Conservation (phyloP, 2,329 filamentous ascomycete genomes). For the Cryoendolithus antarcticus region DNA sequence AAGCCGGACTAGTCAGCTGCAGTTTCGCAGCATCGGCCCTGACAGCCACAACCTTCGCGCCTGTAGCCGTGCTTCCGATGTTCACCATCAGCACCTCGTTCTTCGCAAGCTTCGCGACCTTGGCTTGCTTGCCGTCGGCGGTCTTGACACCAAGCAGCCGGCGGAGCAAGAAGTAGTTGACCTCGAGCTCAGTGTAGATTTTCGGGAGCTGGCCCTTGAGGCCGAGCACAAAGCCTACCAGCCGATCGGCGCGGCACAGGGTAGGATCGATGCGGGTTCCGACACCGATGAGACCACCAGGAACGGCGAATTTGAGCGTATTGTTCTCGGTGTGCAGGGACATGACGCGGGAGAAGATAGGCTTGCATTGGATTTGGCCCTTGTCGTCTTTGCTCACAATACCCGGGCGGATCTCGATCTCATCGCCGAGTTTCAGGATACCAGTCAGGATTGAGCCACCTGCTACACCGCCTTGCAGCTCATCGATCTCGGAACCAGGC, state of each 20-base stretch:
- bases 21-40: conserved; percentile 97
- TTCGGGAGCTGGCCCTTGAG: conserved; percentile 86
- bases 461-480: conserved; percentile 95
- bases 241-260: conserved; percentile 94
- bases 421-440: conserved; percentile 91
- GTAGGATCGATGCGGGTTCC: conserved; percentile 96
- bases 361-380: conserved; percentile 89
- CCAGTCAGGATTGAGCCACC: conserved; percentile 94
- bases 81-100: conserved; percentile 99
- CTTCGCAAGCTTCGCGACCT: conserved; percentile 96
- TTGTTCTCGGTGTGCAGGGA: conserved; percentile 96
- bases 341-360: conserved; percentile 91
- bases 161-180: conserved; percentile 97
- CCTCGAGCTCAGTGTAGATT: conserved; percentile 96
- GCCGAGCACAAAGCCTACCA: conserved; percentile 94
- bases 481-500: conserved; percentile 95
- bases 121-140: conserved; percentile 96
- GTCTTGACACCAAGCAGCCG: conserved; percentile 93
- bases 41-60: conserved; percentile 92
- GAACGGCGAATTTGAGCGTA: conserved; percentile 95
- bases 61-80: conserved; percentile 93
- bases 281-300: conserved; percentile 94
- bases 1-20: conserved; percentile 69
- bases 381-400: conserved; percentile 92
- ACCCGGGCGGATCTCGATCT: conserved; percentile 96